Evolutionary conservation across 495 filamentous ascomycete species (phyloP), one percentile per base, ranked within the genome.

Genomic region (Hamigera avellanea): DNA sequence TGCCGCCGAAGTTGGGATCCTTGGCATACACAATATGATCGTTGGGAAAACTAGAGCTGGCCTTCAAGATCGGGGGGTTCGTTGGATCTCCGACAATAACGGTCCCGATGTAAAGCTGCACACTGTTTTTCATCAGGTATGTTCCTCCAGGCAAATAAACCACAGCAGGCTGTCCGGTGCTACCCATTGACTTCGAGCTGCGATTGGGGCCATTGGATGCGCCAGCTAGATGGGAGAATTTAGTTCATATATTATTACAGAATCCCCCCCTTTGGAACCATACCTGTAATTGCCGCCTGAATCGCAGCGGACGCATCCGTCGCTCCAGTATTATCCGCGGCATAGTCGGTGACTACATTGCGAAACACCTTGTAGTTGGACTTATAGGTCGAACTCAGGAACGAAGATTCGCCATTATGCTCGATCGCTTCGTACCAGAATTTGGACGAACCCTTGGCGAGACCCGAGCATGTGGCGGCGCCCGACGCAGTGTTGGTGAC

Each of bases 141-240:
- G 51, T 61, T 5, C 70, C 70, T 0, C 54, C 50, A 6, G 70
- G 70, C 6, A 74, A 45, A 37, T 64, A 74, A 6, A 74, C 57
- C 10, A 69, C 50, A 2, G 70, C 69, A 1, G 69, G 69, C 26
- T 61, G 56, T 0, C 67, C 61, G 1, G 68, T 70, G 8, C 56
- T 61, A 6, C 69, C 69, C 9, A 61, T 56, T 6, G 23, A 38
- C 10, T 52, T 44, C 5, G 50, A 48, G 16, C 42, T 52, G 14
- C 58, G 52, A 27, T 33, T 39, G n/a, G 49, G 43, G 16, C 49
- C 53, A 15, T 49, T 43, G 8, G 40, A 40, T 14, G 54, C 36
- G 1, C 52, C 52, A 18, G 42, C 52, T 59, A 26, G 27, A 23
- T 4, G n/a, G 16, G 21, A 21, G 0, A 19, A 19, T 18, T 10